Evolutionary conservation across 331 rosid genomes (phyloP).

Genomic region (Saraca asoca): DNA sequence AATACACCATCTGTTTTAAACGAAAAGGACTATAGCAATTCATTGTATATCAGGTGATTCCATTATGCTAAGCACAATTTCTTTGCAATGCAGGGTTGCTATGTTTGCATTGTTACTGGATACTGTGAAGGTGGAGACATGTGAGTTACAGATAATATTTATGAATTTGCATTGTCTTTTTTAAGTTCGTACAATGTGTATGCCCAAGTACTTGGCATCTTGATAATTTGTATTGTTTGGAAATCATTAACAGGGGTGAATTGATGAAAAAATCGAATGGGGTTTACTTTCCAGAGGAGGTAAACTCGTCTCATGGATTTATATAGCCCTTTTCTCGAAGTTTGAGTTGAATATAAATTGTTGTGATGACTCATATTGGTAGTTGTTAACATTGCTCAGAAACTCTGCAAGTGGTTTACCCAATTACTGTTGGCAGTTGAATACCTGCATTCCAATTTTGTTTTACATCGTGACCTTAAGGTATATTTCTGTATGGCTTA

Average conservation of each 20-base stretch:
- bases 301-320: conserved; percentile 33
- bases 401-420: conserved; percentile 97
- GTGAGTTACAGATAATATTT: conserved; percentile 40
- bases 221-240: conserved; percentile 24
- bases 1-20: background rate
- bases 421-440: conserved; percentile 94
- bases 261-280: conserved; percentile 88
- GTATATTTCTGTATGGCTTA: conserved; percentile 40
- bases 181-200: conserved; percentile 19
- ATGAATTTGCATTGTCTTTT: conserved; percentile 8
- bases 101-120: no score
- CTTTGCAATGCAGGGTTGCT: no score
- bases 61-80: no score
- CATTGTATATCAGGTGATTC: no score
- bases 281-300: conserved; percentile 92
- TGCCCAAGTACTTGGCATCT: conserved; percentile 15
- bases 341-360: conserved; percentile 5
- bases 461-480: conserved; percentile 95
- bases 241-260: conserved; percentile 71
- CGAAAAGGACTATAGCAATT: no score
- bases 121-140: no score
- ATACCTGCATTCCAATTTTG: conserved; percentile 83
- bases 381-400: conserved; percentile 52
- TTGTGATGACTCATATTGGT: conserved; percentile 36
- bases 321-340: background rate